phyloP scores from a whole-genome alignment of 495 filamentous ascomycete species.

The Penicillium waksmanii region DNA sequence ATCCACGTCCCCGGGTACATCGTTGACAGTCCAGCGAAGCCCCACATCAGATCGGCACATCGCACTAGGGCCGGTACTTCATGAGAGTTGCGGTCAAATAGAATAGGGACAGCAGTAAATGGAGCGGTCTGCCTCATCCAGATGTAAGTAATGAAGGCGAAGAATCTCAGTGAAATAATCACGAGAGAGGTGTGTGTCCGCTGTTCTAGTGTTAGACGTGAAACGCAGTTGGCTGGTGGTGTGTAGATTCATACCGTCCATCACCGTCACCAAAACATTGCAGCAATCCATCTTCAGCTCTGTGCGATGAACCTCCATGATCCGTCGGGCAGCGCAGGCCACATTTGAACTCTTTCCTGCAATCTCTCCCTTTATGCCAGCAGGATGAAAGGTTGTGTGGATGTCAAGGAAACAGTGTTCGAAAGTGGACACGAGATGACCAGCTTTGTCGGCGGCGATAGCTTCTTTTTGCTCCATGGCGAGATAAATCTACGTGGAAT shows the following conservation, averaged over 20 bases:
- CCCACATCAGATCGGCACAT: conserved; percentile 70
- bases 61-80: conserved; percentile 66
- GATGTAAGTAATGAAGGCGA: conserved; percentile 57
- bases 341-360: conserved; percentile 72
- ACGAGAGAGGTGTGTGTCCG: conserved; percentile 67
- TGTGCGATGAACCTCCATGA: conserved; percentile 55
- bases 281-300: conserved; percentile 47
- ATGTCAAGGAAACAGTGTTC: conserved; percentile 63
- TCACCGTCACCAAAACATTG: conserved; percentile 68
- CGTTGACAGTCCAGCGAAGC: conserved; percentile 66
- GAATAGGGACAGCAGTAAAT: conserved; percentile 71
- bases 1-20: conserved; percentile 61
- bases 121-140: conserved; percentile 58
- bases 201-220: conserved; percentile 36
- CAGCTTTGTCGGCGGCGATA: conserved; percentile 56
- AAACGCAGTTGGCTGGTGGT: conserved; percentile 1
- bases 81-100: conserved; percentile 73
- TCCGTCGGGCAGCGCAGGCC: conserved; percentile 64
- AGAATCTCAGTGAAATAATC: conserved; percentile 67
- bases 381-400: conserved; percentile 63
- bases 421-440: conserved; percentile 55
- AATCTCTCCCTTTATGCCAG: conserved; percentile 62
- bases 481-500: conserved; percentile 58
- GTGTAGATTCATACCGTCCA: conserved; percentile 59
- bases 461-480: conserved; percentile 70